A percentile compares a stretch with the other conserved stretches of the same genome.
These are phyloP conservation scores for Voacanga thouarsii DNA, from an alignment of 257 asterid genomes.

Conservation along the genomic window DNA sequence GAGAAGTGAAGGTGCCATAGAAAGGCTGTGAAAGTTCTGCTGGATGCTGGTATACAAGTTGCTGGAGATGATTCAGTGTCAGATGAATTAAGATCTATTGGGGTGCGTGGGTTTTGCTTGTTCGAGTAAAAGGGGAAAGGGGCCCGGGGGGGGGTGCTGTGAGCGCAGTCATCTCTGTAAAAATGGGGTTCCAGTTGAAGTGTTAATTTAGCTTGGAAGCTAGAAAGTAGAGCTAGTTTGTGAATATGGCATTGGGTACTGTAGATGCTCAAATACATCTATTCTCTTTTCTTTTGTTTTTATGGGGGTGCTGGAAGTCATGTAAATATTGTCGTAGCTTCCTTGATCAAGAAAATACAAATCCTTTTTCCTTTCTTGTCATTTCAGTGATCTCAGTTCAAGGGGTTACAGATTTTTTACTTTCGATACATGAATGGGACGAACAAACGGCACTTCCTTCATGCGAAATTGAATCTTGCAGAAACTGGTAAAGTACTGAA, in stretches of 20 bases:
- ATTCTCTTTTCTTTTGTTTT: not conserved
- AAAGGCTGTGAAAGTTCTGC: not conserved
- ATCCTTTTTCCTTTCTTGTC: not conserved
- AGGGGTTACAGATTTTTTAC: too few relatives aligned
- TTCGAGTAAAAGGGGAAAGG: too few relatives aligned
- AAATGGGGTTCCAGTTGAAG: not conserved
- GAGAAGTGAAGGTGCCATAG: not conserved
- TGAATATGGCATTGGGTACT: not conserved
- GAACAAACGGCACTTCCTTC: not conserved
- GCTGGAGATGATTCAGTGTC: not conserved
- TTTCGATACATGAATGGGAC: too few relatives aligned
- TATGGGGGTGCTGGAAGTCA: not conserved
- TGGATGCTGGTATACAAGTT: not conserved
- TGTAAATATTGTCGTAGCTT: not conserved
- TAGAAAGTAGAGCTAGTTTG: not conserved
- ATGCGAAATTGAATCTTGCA: too few relatives aligned
- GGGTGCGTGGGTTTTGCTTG: not conserved
- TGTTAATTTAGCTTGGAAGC: not conserved
- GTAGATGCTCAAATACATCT: not conserved
- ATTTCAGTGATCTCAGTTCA: not conserved
- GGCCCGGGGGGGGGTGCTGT: too few relatives aligned
- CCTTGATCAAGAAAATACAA: not conserved
- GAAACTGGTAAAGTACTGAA: too few relatives aligned
- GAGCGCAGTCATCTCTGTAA: not conserved
- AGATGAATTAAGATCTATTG: not conserved